Evolutionary conservation across 2,329 filamentous ascomycete genomes (phyloP).

Genomic region (Ophiocordyceps camponoti-floridani): DNA sequence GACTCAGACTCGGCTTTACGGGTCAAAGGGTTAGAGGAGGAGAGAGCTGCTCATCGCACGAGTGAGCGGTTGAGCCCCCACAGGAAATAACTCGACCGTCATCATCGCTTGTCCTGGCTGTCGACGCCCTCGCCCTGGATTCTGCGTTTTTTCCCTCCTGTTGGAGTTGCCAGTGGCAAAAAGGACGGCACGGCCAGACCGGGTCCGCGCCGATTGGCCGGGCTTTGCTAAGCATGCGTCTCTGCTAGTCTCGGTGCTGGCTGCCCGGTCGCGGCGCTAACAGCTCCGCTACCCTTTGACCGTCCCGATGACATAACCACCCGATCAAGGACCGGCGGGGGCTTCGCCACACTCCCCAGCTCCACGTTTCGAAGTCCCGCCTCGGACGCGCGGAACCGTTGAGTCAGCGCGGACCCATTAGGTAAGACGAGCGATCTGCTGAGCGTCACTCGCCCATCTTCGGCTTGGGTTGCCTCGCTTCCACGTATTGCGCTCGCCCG

Average conservation of each 20-base stretch:
- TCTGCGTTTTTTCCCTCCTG: too few species aligned
- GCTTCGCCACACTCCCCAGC: too few species aligned
- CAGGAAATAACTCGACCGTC: too few species aligned
- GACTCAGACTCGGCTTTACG: too few species aligned
- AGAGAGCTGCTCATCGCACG: too few species aligned
- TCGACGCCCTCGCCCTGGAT: too few species aligned
- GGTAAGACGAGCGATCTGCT: slow-evolving; percentile 11
- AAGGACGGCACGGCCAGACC: neutral
- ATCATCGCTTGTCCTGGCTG: too few species aligned
- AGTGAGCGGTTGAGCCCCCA: too few species aligned
- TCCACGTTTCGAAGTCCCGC: neutral
- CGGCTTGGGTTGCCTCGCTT: slow-evolving; percentile 5
- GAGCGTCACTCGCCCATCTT: slow-evolving; percentile 5
- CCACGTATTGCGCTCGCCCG: slow-evolving; percentile 4
- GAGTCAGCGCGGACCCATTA: slow-evolving; percentile 7
- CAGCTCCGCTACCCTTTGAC: neutral
- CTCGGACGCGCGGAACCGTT: neutral
- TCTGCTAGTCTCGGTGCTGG: neutral
- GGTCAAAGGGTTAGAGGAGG: too few species aligned
- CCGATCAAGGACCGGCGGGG: too few species aligned
- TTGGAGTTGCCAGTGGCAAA: too few species aligned
- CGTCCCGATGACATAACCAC: neutral
- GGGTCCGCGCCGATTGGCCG: neutral
- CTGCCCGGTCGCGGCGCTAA: neutral
- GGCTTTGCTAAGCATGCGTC: neutral